A percentile compares a stretch with the other conserved stretches of the same genome.
Evolutionary conservation across 2,329 filamentous ascomycete species (phyloP).

Genomic region (Metarhizium brunneum): DNA sequence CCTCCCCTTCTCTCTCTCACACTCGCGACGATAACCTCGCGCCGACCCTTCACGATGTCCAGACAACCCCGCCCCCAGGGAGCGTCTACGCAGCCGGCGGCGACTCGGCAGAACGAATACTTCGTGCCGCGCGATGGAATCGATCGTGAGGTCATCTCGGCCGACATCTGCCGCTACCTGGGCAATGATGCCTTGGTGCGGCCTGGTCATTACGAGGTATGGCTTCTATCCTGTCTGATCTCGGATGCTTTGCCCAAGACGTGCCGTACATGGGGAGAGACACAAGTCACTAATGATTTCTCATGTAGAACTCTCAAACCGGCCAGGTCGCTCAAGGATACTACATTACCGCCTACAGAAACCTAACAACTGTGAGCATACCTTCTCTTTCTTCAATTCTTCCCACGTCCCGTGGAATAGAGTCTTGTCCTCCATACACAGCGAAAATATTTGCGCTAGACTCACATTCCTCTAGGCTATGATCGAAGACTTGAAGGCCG

Average conservation of each 20-base stretch:
- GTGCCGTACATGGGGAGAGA: not conserved
- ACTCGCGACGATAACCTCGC: constrained; percentile 2
- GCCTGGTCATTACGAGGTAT: constrained; percentile 65
- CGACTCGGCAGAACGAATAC: constrained; percentile 62
- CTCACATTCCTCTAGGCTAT: constrained; percentile 37
- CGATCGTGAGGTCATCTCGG: constrained; percentile 74
- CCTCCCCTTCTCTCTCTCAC: constrained; percentile 3
- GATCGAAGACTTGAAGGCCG: constrained; percentile 54
- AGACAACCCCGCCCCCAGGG: constrained; percentile 29
- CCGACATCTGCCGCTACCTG: constrained; percentile 76
- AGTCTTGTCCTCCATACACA: not conserved
- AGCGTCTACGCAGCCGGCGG: constrained; percentile 24
- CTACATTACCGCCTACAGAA: constrained; percentile 71
- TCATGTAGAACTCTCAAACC: constrained; percentile 39
- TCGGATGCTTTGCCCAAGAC: not conserved
- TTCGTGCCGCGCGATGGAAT: constrained; percentile 75
- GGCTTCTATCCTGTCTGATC: not conserved
- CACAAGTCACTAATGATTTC: not conserved
- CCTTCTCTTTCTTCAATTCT: not conserved
- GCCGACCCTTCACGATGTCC: constrained; percentile 21
- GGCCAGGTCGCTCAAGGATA: constrained; percentile 60
- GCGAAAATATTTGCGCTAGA: not conserved
- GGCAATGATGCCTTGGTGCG: constrained; percentile 74
- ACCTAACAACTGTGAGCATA: constrained; percentile 61
- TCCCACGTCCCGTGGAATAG: not conserved